These are phyloP conservation scores for Russula abietina DNA, from an alignment of 768 basidiomycete genomes.

Conservation along the genomic window DNA sequence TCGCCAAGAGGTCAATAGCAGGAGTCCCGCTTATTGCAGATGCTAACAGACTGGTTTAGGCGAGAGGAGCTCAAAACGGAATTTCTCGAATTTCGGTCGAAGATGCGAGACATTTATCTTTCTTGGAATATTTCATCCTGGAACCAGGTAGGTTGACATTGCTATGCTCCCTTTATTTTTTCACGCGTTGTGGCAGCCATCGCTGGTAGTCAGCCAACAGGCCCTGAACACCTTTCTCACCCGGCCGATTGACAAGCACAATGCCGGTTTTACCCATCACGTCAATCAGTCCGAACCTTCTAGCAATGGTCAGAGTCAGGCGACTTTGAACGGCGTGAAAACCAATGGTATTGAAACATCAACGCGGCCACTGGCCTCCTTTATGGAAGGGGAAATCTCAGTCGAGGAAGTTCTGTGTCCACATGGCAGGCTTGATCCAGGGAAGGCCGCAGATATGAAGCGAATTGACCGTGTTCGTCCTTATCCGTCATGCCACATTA, in stretches of 20 bases:
- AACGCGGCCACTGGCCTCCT: neutral
- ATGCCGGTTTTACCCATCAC: neutral
- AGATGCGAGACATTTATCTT: slow-evolving; percentile 55
- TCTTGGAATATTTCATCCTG: slow-evolving; percentile 50
- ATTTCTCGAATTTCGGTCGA: slow-evolving; percentile 48
- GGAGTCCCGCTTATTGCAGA: neutral
- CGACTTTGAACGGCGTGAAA: slow-evolving; percentile 2
- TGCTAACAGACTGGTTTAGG: slow-evolving; percentile 31
- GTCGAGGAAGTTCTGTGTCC: slow-evolving; percentile 51
- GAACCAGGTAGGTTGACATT: slow-evolving; percentile 40
- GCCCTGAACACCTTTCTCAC: slow-evolving; percentile 46
- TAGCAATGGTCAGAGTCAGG: neutral
- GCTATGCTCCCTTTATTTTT: neutral
- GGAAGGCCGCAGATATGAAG: slow-evolving; percentile 58
- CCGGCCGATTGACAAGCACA: slow-evolving; percentile 8
- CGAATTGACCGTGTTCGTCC: slow-evolving; percentile 49
- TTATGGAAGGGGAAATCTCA: slow-evolving; percentile 37
- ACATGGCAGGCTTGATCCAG: slow-evolving; percentile 59
- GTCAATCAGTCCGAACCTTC: neutral
- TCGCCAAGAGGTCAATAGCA: slow-evolving; percentile 40
- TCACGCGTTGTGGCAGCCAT: slow-evolving; percentile 37
- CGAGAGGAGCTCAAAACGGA: slow-evolving; percentile 36
- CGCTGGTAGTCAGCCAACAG: slow-evolving; percentile 52
- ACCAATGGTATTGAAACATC: neutral
- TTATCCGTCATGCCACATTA: neutral